A percentile compares a stretch with the other conserved stretches of the same genome.
These are phyloP conservation scores for Fraxinus angustifolia DNA, from an alignment of 305 asterid species.

Conservation along the genomic window DNA sequence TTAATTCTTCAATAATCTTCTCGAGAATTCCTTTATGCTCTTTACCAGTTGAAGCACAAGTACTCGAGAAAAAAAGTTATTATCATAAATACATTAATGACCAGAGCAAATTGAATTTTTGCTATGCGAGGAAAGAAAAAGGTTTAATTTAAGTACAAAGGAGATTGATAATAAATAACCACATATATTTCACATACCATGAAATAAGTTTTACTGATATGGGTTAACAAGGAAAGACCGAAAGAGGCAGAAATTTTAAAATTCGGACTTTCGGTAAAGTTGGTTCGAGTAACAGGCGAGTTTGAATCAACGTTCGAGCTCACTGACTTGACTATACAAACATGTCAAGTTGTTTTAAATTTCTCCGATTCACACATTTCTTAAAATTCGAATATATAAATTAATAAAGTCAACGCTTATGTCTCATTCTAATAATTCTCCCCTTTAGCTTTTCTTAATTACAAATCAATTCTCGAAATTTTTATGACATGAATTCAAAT, in stretches of 20 bases:
- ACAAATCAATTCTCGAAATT: neutral
- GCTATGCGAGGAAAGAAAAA: neutral
- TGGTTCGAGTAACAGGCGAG: neutral
- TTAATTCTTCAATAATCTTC: neutral
- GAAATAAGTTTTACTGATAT: too few species aligned
- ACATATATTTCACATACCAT: neutral
- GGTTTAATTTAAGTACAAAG: neutral
- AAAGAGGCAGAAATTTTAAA: too few species aligned
- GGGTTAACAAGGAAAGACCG: neutral
- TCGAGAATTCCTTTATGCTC: neutral
- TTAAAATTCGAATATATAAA: neutral
- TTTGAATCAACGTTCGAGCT: too few species aligned
- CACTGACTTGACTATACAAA: neutral
- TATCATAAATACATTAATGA: neutral
- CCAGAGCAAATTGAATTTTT: neutral
- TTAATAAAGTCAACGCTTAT: neutral
- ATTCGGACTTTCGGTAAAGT: neutral
- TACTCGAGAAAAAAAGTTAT: neutral
- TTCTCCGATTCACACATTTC: neutral
- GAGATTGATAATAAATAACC: neutral
- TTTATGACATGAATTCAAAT: neutral
- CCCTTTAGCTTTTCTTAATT: neutral
- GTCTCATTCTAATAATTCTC: too few species aligned
- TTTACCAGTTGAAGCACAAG: neutral
- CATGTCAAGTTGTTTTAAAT: neutral